Conservation (phyloP, 2,329 filamentous ascomycete species). For the Colletotrichum costaricense region DNA sequence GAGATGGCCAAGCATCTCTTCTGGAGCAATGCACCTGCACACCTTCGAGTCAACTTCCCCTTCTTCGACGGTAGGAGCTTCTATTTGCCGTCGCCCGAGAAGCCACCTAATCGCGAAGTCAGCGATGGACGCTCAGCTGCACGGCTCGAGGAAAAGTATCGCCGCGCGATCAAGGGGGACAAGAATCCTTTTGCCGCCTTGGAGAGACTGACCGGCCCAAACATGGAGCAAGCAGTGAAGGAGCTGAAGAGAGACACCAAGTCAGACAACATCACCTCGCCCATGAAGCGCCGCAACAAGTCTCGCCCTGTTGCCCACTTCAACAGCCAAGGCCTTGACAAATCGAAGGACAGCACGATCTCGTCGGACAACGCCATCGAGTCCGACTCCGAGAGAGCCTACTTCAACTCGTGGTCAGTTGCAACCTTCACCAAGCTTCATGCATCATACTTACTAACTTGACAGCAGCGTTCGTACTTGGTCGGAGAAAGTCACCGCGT, state of each 20-base stretch:
- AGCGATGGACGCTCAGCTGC: slow-evolving; percentile 9
- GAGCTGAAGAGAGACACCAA: slow-evolving; percentile 34
- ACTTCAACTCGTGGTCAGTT: slow-evolving; percentile 46
- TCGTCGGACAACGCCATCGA: slow-evolving; percentile 40
- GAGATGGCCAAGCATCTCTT: slow-evolving; percentile 68
- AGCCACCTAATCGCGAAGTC: slow-evolving; percentile 41
- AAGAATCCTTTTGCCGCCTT: slow-evolving; percentile 29
- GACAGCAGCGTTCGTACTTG: slow-evolving; percentile 24
- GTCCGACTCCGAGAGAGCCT: slow-evolving; percentile 62
- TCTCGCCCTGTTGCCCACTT: slow-evolving; percentile 23
- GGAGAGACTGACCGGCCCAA: slow-evolving; percentile 10
- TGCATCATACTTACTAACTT: too few relatives aligned
- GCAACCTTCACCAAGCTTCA: too few relatives aligned
- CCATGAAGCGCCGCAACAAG: slow-evolving; percentile 29
- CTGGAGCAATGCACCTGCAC: slow-evolving; percentile 67
- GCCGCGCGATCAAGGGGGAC: slow-evolving; percentile 22
- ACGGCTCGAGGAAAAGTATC: slow-evolving; percentile 22
- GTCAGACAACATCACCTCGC: slow-evolving; percentile 35
- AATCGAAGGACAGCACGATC: slow-evolving; percentile 20
- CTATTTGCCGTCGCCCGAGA: slow-evolving; percentile 66
- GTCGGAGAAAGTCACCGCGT: slow-evolving; percentile 59
- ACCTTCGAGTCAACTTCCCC: slow-evolving; percentile 64
- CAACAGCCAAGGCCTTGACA: slow-evolving; percentile 30
- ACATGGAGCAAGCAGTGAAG: background rate
- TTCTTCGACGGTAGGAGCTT: slow-evolving; percentile 76